Evolutionary conservation across 2,329 filamentous ascomycete genomes (phyloP).

Genomic region (Exophiala viscosa): DNA sequence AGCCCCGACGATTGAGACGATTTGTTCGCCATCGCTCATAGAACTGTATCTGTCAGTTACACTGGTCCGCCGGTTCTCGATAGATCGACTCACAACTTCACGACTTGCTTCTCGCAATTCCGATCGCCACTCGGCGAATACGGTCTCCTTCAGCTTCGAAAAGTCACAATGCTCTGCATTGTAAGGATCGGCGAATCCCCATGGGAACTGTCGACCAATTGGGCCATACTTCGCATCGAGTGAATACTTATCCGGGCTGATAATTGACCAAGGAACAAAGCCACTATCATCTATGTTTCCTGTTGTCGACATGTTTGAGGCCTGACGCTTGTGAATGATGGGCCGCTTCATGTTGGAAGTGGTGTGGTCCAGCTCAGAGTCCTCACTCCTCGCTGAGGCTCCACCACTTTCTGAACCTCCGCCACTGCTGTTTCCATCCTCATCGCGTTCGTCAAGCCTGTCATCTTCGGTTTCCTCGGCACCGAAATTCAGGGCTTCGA

Average conservation of each 20-base stretch:
- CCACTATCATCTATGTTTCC: slow-evolving; percentile 24
- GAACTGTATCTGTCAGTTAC: slow-evolving; percentile 30
- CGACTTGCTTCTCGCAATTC: slow-evolving; percentile 87
- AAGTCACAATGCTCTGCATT: slow-evolving; percentile 93
- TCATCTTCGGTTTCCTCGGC: slow-evolving; percentile 72
- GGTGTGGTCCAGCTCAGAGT: slow-evolving; percentile 20
- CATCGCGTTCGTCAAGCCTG: slow-evolving; percentile 51
- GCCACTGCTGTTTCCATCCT: slow-evolving; percentile 35
- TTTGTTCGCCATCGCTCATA: slow-evolving; percentile 24
- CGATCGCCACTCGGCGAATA: slow-evolving; percentile 89
- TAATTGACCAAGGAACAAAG: slow-evolving; percentile 82
- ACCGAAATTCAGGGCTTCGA: slow-evolving; percentile 80
- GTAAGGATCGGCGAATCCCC: slow-evolving; percentile 95
- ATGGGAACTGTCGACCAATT: slow-evolving; percentile 85
- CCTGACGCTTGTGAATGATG: slow-evolving; percentile 32
- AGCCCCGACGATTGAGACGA: slow-evolving; percentile 23
- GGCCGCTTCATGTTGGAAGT: slow-evolving; percentile 18
- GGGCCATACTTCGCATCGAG: slow-evolving; percentile 50
- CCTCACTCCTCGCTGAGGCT: slow-evolving; percentile 28
- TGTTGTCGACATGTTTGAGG: slow-evolving; percentile 33
- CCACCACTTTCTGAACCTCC: slow-evolving; percentile 28
- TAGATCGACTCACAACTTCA: slow-evolving; percentile 57
- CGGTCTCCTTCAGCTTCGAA: slow-evolving; percentile 78
- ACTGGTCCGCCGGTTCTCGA: slow-evolving; percentile 83
- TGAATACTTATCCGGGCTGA: slow-evolving; percentile 84